Evolutionary conservation across 192 early-diverging fungal genomes (phyloP).

Genomic region (Gamsiella multidivaricata): DNA sequence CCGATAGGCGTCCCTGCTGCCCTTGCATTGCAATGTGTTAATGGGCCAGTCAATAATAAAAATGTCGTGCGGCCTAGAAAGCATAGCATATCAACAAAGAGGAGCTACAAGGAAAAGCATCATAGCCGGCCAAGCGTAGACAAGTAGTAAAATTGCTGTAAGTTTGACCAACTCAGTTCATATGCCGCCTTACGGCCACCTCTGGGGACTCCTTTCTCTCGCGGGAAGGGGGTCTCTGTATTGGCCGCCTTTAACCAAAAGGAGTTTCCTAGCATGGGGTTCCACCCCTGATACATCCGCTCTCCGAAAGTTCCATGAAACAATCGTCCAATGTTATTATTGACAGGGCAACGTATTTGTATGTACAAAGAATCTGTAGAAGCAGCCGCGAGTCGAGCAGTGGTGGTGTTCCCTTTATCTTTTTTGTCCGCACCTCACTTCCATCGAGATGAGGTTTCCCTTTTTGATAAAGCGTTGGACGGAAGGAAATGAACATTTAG

Average conservation of each 20-base stretch:
- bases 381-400: background rate
- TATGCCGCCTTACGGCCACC: no score
- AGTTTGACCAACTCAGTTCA: no score
- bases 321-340: constrained; percentile 4
- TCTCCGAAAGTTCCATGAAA: background rate
- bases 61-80: no score
- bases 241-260: constrained; percentile 6
- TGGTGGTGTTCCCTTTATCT: background rate
- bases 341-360: background rate
- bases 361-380: constrained; percentile 5
- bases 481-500: no score
- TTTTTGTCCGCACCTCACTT: background rate
- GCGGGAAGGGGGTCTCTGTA: constrained; percentile 5
- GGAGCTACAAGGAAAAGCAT: no score
- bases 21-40: no score
- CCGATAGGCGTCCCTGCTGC: no score
- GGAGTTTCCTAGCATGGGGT: constrained; percentile 7
- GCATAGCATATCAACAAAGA: no score
- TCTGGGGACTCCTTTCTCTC: constrained; percentile 7
- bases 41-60: no score
- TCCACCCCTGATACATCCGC: constrained; percentile 7
- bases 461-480: no score
- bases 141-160: no score
- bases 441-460: background rate
- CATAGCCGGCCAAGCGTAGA: no score